Percentiles rank a stretch among this genome's conserved stretches.
These are phyloP conservation scores for Stagonosporopsis chrysanthemi DNA, from an alignment of 2,329 filamentous ascomycete genomes.

Conservation along the genomic window DNA sequence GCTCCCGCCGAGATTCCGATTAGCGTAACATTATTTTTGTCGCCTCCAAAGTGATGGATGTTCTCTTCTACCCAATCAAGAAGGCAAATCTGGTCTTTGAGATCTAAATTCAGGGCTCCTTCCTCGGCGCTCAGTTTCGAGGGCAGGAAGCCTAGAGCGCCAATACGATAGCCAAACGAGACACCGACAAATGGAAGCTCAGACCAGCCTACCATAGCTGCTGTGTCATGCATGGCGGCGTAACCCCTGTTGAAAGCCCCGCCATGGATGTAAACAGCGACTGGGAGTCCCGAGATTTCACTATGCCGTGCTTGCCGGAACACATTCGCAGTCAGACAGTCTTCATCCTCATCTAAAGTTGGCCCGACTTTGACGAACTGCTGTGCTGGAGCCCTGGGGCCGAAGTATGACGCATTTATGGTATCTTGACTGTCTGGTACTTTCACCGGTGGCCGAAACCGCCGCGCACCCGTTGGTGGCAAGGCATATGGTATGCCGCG, in stretches of 20 bases:
- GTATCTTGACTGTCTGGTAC: slow-evolving; percentile 16
- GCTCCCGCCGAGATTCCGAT: slow-evolving; percentile 32
- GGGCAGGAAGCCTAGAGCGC: slow-evolving; percentile 20
- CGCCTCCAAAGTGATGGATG: slow-evolving; percentile 39
- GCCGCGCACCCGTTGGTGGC: slow-evolving; percentile 26
- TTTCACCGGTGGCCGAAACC: slow-evolving; percentile 31
- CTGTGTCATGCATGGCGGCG: slow-evolving; percentile 62
- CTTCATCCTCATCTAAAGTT: slow-evolving; percentile 25
- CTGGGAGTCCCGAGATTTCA: slow-evolving; percentile 12
- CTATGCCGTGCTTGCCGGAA: slow-evolving; percentile 21
- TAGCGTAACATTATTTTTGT: slow-evolving; percentile 31
- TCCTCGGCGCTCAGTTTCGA: slow-evolving; percentile 39
- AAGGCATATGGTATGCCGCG: slow-evolving; percentile 31
- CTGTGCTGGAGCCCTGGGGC: slow-evolving; percentile 29
- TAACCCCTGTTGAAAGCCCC: slow-evolving; percentile 62
- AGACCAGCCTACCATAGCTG: slow-evolving; percentile 65
- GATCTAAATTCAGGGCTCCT: slow-evolving; percentile 29
- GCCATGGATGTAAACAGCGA: slow-evolving; percentile 65
- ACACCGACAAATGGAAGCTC: slow-evolving; percentile 62
- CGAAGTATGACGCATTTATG: slow-evolving; percentile 28
- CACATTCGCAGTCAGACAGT: slow-evolving; percentile 31
- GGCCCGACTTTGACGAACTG: slow-evolving; percentile 25
- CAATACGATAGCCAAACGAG: slow-evolving; percentile 30
- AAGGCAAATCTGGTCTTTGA: slow-evolving; percentile 31
- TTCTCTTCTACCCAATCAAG: slow-evolving; percentile 56